Percentiles rank a stretch among this genome's conserved stretches.
phyloP scores from a whole-genome alignment of 2,329 filamentous ascomycete genomes.

The Nemania serpens region DNA sequence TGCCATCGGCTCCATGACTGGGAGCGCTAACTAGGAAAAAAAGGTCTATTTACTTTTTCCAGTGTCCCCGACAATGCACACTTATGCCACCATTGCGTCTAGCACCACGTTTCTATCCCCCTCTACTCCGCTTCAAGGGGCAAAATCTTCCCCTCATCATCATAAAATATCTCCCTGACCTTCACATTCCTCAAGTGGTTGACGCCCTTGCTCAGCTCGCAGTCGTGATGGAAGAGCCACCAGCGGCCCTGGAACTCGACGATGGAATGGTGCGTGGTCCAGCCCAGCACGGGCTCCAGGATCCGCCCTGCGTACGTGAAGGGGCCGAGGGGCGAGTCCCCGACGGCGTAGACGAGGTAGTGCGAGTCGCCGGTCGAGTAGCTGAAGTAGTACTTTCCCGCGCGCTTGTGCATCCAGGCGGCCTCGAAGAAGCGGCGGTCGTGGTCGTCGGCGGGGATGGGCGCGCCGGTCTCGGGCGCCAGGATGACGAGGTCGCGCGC shows the following conservation, averaged over 20 bases:
- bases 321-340: slow-evolving; percentile 68
- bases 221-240: slow-evolving; percentile 80
- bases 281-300: slow-evolving; percentile 75
- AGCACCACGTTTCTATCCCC: not conserved
- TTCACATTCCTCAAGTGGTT: slow-evolving; percentile 76
- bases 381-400: slow-evolving; percentile 73
- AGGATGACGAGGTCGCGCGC: slow-evolving; percentile 68
- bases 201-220: slow-evolving; percentile 68
- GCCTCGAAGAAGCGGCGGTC: slow-evolving; percentile 80
- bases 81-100: no score
- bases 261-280: slow-evolving; percentile 83
- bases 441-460: slow-evolving; percentile 69
- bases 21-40: no score
- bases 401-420: slow-evolving; percentile 77
- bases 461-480: slow-evolving; percentile 62
- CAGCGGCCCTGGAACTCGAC: slow-evolving; percentile 73
- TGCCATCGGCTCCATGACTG: not conserved
- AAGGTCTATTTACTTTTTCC: not conserved
- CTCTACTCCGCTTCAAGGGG: slow-evolving; percentile 30
- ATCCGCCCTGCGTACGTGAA: slow-evolving; percentile 75
- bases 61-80: no score
- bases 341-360: slow-evolving; percentile 71
- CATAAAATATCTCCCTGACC: slow-evolving; percentile 75
- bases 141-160: slow-evolving; percentile 65
- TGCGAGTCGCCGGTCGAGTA: slow-evolving; percentile 82